These are phyloP conservation scores for Penicillium hordei DNA, from an alignment of 2,329 filamentous ascomycete species.

Conservation along the genomic window DNA sequence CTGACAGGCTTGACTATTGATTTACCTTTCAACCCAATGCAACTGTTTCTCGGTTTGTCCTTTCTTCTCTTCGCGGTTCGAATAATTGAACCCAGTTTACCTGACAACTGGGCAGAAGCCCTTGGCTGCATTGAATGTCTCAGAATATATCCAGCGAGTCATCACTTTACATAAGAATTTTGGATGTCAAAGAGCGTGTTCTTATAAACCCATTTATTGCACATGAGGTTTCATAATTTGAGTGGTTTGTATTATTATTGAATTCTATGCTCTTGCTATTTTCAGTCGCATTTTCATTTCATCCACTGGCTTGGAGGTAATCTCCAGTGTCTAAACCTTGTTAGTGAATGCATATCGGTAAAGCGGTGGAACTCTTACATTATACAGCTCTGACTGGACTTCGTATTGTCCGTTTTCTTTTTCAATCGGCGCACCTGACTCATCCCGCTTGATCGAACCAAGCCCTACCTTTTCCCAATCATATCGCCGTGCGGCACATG, in stretches of 20 bases:
- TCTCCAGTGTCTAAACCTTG: not conserved
- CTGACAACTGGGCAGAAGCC: too few species aligned
- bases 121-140: conserved; percentile 3
- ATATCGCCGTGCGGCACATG: conserved; percentile 16
- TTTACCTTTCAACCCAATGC: not conserved
- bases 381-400: not conserved
- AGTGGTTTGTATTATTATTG: not conserved
- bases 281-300: conserved; percentile 4
- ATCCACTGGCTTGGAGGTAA: not conserved
- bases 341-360: not conserved
- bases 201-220: not conserved
- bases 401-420: conserved; percentile 3
- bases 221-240: not conserved
- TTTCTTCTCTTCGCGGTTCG: not conserved
- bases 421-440: not conserved
- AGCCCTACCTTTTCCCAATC: conserved; percentile 21
- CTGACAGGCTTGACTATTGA: not conserved
- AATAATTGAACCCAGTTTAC: not conserved
- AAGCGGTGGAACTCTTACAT: not conserved
- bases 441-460: conserved; percentile 8
- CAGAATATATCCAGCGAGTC: not conserved
- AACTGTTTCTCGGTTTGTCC: not conserved
- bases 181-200: not conserved
- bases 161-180: not conserved
- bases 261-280: not conserved